Conservation (phyloP, 169 alveolate genomes). For the Blepharisma undulans region DNA sequence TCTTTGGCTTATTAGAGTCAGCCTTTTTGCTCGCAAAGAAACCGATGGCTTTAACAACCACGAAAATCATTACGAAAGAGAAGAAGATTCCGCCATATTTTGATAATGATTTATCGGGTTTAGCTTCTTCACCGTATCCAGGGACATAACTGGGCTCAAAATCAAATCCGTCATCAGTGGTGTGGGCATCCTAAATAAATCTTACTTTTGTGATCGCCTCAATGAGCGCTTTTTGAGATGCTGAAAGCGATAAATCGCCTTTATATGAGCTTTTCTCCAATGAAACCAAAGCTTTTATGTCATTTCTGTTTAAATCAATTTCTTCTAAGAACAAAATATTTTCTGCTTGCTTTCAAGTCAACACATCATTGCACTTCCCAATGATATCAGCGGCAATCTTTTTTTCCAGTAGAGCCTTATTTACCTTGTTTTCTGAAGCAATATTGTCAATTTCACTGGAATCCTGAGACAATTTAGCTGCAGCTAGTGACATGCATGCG, state of each 20-base stretch:
- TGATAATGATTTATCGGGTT: background rate
- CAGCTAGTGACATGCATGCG: background rate
- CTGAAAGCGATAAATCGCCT: background rate
- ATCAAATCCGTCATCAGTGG: background rate
- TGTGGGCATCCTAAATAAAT: background rate
- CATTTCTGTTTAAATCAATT: background rate
- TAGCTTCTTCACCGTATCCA: background rate
- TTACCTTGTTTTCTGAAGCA: background rate
- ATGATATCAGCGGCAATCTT: background rate
- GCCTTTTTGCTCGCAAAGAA: background rate
- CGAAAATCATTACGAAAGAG: background rate
- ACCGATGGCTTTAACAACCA: background rate
- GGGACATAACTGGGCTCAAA: background rate
- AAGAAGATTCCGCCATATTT: background rate
- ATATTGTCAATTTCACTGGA: background rate
- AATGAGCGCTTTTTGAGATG: background rate
- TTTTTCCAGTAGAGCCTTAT: background rate
- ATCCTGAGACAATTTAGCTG: background rate
- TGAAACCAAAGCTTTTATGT: background rate
- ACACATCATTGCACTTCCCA: background rate
- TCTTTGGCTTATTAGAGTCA: background rate
- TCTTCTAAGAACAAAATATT: background rate
- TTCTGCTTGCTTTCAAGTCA: background rate
- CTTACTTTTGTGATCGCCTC: background rate
- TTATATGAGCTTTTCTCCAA: background rate